These are phyloP conservation scores for Adansonia digitata DNA, from an alignment of 345 rosid genomes.

Conservation along the genomic window DNA sequence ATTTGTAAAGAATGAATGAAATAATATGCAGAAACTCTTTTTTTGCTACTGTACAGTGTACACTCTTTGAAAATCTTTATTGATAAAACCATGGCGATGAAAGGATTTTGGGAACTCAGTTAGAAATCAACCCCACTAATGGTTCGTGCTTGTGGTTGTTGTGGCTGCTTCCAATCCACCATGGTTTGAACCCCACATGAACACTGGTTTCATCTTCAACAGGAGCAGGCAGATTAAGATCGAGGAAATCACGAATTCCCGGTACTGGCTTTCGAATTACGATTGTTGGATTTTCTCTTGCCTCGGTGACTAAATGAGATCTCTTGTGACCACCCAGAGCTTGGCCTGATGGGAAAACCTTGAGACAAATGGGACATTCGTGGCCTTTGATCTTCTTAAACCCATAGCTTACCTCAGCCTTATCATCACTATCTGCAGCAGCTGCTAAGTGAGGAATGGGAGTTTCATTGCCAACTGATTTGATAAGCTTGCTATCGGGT, in stretches of 20 bases:
- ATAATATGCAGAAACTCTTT: conserved; percentile 6
- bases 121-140: conserved; percentile 36
- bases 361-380: conserved; percentile 58
- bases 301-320: conserved; percentile 40
- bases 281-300: conserved; percentile 13
- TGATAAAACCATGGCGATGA: neutral
- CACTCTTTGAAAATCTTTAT: conserved; percentile 18
- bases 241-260: conserved; percentile 33
- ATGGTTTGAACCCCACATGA: conserved; percentile 38
- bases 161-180: conserved; percentile 50
- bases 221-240: conserved; percentile 57
- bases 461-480: conserved; percentile 15
- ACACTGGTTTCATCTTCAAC: conserved; percentile 41
- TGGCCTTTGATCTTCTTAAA: conserved; percentile 36
- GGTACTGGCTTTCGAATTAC: conserved; percentile 19
- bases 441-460: neutral
- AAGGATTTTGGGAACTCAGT: conserved; percentile 15
- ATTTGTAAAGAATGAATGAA: conserved; percentile 44
- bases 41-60: conserved; percentile 20
- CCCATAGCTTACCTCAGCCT: conserved; percentile 18
- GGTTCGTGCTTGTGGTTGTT: conserved; percentile 32
- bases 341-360: conserved; percentile 69
- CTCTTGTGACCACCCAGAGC: conserved; percentile 90
- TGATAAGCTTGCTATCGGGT: conserved; percentile 14
- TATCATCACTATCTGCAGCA: neutral